Conservation (phyloP, 129 eudicot genomes). For the Solidago caesia region DNA sequence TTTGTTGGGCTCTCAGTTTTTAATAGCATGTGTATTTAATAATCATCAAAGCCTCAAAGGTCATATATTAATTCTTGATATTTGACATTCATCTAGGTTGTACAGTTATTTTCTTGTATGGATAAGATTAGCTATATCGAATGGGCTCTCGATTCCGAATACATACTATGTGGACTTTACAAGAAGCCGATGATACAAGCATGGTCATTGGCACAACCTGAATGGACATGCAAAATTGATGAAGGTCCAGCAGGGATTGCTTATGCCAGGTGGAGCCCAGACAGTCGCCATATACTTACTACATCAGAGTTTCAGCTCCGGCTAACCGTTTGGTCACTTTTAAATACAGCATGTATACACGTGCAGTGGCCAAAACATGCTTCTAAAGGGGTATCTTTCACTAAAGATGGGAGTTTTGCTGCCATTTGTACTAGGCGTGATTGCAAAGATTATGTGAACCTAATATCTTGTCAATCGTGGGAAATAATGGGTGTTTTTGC, state of each 20-base stretch:
- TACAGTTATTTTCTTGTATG: constrained; percentile 85
- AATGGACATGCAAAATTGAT: constrained; percentile 99
- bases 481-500: constrained; percentile 95
- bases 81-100: constrained; percentile 53
- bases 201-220: constrained; percentile 95
- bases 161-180: constrained; percentile 89
- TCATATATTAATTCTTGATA: constrained; percentile 2
- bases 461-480: constrained; percentile 88
- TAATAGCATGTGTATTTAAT: not conserved
- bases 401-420: constrained; percentile 92
- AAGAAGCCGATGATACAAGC: constrained; percentile 93
- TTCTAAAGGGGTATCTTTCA: constrained; percentile 92
- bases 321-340: constrained; percentile 89
- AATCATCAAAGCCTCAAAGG: not conserved
- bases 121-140: constrained; percentile 91
- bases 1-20: constrained; percentile 1
- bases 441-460: constrained; percentile 90
- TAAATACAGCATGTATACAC: constrained; percentile 94
- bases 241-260: constrained; percentile 99
- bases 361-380: constrained; percentile 96
- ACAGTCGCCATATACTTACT: constrained; percentile 98
- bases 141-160: constrained; percentile 98
- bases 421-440: constrained; percentile 97
- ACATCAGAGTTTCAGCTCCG: constrained; percentile 91
- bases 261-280: constrained; percentile 99